phyloP scores from a whole-genome alignment of 163 green algal species.

The Volvox carteri region DNA sequence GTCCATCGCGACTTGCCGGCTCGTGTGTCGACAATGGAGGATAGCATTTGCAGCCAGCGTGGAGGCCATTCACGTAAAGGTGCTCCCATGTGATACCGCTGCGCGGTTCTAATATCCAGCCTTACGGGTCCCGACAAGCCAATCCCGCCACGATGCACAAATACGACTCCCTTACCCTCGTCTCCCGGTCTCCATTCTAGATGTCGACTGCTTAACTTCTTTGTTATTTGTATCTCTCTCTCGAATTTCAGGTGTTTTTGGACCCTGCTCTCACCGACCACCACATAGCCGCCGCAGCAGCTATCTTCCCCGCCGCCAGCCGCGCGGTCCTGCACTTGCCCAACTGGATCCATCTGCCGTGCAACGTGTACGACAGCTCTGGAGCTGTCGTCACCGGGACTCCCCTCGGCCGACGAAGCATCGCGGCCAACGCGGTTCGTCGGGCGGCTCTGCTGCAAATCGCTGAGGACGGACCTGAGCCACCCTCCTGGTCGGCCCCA shows the following conservation, averaged over 20 bases:
- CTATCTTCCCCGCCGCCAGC: constrained; percentile 42
- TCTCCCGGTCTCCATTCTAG: too few relatives aligned
- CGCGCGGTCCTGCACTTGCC: constrained; percentile 22
- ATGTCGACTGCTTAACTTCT: too few relatives aligned
- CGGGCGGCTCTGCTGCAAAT: not conserved
- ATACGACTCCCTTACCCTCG: too few relatives aligned
- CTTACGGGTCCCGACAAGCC: too few relatives aligned
- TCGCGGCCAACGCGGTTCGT: not conserved
- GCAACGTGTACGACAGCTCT: constrained; percentile 13
- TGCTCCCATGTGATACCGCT: not conserved
- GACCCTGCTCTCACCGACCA: not conserved
- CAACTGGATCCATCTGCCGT: constrained; percentile 5
- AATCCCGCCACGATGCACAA: too few relatives aligned
- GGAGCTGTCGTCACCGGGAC: not conserved
- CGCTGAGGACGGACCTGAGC: too few relatives aligned
- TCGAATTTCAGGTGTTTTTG: constrained; percentile 28
- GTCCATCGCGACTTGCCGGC: constrained; percentile 1
- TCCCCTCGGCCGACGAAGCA: constrained; percentile 19
- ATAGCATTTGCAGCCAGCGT: not conserved
- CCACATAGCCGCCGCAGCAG: constrained; percentile 12
- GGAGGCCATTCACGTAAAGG: not conserved
- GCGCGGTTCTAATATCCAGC: too few relatives aligned
- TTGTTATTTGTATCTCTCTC: too few relatives aligned
- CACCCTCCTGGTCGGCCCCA: too few relatives aligned
- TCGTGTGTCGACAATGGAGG: constrained; percentile 36